Conservation (phyloP, 2,329 filamentous ascomycete species). For the Daldinia eschscholtzii region DNA sequence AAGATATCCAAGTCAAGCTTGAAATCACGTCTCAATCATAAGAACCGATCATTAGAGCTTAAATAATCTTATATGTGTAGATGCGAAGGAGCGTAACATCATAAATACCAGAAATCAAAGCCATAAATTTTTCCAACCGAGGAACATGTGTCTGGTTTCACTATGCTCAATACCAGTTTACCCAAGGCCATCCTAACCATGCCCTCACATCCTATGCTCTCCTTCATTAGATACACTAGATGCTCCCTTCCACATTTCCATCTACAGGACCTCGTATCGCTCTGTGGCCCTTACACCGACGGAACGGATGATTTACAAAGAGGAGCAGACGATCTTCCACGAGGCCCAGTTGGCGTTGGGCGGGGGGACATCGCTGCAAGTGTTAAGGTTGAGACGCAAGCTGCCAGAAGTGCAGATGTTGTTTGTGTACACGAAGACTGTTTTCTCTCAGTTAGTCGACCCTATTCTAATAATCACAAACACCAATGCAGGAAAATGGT, state of each 20-base stretch:
- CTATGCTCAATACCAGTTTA: not conserved
- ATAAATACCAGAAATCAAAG: not conserved
- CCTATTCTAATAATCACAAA: not conserved
- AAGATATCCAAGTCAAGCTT: not conserved
- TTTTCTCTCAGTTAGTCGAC: constrained; percentile 1
- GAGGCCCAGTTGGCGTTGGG: constrained; percentile 21
- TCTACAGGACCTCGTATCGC: too few species aligned
- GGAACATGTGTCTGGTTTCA: not conserved
- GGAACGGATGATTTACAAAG: not conserved
- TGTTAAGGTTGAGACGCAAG: not conserved
- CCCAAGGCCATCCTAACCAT: not conserved
- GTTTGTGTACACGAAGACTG: constrained; percentile 35
- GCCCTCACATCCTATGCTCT: not conserved
- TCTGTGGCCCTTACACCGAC: not conserved
- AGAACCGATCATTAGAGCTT: not conserved
- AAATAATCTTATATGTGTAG: not conserved
- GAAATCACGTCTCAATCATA: not conserved
- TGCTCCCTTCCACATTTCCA: not conserved
- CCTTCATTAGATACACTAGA: not conserved
- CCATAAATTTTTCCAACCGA: constrained; percentile 1
- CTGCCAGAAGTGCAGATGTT: constrained; percentile 18
- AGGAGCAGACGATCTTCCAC: constrained; percentile 22
- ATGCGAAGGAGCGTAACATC: constrained; percentile 3
- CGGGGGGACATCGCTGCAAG: constrained; percentile 17
- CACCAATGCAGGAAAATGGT: too few species aligned